Evolutionary conservation across 345 rosid species (phyloP).

Genomic region (Rhodomyrtus tomentosa): DNA sequence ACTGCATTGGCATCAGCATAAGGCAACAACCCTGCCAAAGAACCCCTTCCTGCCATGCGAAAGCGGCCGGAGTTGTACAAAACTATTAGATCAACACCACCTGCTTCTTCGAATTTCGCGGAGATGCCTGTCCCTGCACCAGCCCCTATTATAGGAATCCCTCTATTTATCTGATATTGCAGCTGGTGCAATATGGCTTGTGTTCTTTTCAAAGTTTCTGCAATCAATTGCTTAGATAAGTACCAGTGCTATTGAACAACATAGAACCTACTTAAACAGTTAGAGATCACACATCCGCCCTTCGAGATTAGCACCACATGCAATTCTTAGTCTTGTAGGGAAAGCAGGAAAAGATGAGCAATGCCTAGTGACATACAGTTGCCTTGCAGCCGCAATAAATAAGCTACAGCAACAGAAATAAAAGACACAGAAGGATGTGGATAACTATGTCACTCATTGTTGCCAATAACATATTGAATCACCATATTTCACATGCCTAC

Average conservation of each 20-base stretch:
- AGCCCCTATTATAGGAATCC: conserved; percentile 83
- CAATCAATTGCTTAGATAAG: conserved; percentile 1
- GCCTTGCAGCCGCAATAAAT: background rate
- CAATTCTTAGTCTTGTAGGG: background rate
- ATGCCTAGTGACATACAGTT: background rate
- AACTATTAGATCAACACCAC: conserved; percentile 84
- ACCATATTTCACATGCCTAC: background rate
- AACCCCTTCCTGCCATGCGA: conserved; percentile 98
- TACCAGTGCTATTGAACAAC: background rate
- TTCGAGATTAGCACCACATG: background rate
- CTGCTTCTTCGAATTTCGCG: conserved; percentile 97
- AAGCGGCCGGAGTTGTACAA: conserved; percentile 93
- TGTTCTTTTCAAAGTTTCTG: conserved; percentile 78
- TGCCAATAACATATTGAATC: background rate
- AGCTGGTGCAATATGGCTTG: conserved; percentile 49
- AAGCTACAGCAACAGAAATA: background rate
- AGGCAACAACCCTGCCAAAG: conserved; percentile 83
- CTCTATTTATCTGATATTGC: conserved; percentile 54
- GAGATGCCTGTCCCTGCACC: conserved; percentile 99
- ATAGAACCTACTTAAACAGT: background rate
- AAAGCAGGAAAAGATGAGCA: background rate
- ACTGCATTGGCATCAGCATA: conserved; percentile 93
- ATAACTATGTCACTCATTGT: background rate
- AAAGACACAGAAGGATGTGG: background rate
- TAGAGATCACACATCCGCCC: background rate